Percentiles rank a stretch among this genome's conserved stretches.
Conservation (phyloP, 2,329 filamentous ascomycete species). For the Aotearoamyces nothofagi region DNA sequence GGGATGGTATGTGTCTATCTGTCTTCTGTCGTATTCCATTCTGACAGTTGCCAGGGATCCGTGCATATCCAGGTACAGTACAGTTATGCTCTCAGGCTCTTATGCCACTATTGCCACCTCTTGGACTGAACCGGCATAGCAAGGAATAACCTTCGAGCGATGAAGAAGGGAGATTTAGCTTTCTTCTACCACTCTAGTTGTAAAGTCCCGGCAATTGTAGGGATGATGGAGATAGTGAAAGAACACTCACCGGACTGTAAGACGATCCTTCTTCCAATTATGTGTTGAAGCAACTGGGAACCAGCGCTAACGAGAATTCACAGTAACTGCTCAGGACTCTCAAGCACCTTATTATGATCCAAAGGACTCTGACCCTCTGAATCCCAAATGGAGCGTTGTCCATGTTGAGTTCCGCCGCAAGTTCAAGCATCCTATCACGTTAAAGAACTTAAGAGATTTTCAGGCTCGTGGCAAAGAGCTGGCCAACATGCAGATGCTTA, state of each 20-base stretch:
- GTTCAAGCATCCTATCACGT: conserved; percentile 53
- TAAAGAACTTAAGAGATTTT: conserved; percentile 56
- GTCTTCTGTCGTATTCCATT: neutral
- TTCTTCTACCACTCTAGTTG: conserved; percentile 98
- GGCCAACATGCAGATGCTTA: conserved; percentile 69
- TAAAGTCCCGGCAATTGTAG: conserved; percentile 76
- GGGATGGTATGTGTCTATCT: conserved; percentile 56
- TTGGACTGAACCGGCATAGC: conserved; percentile 46
- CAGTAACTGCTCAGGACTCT: conserved; percentile 56
- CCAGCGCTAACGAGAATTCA: too few species aligned
- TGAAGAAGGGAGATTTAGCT: conserved; percentile 82
- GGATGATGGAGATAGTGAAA: conserved; percentile 75
- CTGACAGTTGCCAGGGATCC: conserved; percentile 26
- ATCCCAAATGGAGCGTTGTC: conserved; percentile 77
- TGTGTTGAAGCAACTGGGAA: too few species aligned
- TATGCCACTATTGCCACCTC: too few species aligned
- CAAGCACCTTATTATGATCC: conserved; percentile 72
- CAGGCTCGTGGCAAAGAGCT: conserved; percentile 40
- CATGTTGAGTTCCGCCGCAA: conserved; percentile 80
- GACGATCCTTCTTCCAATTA: too few species aligned
- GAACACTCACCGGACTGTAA: conserved; percentile 69
- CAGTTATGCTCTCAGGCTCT: too few species aligned
- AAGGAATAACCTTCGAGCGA: conserved; percentile 76
- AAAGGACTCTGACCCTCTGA: conserved; percentile 45
- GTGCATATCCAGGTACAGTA: conserved; percentile 29